Percentiles rank a stretch among this genome's conserved stretches.
These are phyloP conservation scores for Neonectria hederae DNA, from an alignment of 2,329 filamentous ascomycete species.

Conservation along the genomic window DNA sequence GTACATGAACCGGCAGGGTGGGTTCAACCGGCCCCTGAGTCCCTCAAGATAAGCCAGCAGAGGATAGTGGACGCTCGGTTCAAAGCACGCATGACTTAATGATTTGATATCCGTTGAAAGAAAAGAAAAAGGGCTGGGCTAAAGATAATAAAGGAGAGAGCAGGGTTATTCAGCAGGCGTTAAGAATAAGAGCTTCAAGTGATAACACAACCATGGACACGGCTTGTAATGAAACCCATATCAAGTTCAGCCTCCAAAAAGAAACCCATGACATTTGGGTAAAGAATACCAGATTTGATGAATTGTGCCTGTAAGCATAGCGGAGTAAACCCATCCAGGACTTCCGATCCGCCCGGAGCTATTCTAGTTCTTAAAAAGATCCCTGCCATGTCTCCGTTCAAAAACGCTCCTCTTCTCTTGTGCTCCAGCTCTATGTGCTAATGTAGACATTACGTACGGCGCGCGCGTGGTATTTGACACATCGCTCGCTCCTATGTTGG, in stretches of 20 bases:
- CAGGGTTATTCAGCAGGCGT: not conserved
- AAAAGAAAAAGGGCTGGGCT: not conserved
- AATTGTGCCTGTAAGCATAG: slow-evolving; percentile 13
- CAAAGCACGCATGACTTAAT: slow-evolving; percentile 9
- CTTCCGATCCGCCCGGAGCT: slow-evolving; percentile 21
- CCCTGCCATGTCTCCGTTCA: slow-evolving; percentile 24
- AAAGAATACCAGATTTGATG: slow-evolving; percentile 13
- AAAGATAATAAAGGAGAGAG: not conserved
- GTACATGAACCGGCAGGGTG: slow-evolving; percentile 91
- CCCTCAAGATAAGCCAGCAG: slow-evolving; percentile 54
- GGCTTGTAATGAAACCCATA: too few species aligned
- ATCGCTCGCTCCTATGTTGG: slow-evolving; percentile 24
- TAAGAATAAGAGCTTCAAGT: not conserved
- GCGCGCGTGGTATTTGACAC: slow-evolving; percentile 41
- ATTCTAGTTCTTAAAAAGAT: slow-evolving; percentile 25
- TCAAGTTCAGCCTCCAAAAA: not conserved
- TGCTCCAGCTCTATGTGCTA: slow-evolving; percentile 35
- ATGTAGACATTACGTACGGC: slow-evolving; percentile 52
- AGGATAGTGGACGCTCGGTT: not conserved
- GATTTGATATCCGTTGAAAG: slow-evolving; percentile 19
- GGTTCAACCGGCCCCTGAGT: slow-evolving; percentile 82
- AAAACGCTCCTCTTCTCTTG: slow-evolving; percentile 25
- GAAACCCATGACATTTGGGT: slow-evolving; percentile 7
- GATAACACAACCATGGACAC: not conserved
- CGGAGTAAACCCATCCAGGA: slow-evolving; percentile 13